These are phyloP conservation scores for Candida methanosorbosa DNA, from an alignment of 805 yeast species.

Conservation along the genomic window DNA sequence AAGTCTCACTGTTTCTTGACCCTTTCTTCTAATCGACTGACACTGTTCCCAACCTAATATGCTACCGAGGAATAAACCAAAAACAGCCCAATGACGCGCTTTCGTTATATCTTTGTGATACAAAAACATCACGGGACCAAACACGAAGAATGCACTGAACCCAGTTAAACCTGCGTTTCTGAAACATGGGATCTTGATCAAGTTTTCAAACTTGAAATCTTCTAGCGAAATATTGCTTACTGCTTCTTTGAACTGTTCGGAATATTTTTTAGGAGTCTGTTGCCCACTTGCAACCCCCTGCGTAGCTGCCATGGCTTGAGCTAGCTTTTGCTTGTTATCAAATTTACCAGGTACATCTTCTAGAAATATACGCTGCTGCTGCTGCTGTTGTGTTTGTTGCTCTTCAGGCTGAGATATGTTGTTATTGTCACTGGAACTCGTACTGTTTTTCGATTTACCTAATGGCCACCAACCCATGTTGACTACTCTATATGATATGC, in stretches of 20 bases:
- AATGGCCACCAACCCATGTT: slow-evolving; percentile 11
- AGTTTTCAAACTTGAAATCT: slow-evolving; percentile 44
- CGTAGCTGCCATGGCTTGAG: no score
- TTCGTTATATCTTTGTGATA: slow-evolving; percentile 53
- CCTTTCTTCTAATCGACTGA: slow-evolving; percentile 57
- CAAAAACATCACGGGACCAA: slow-evolving; percentile 57
- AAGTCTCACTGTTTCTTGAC: slow-evolving; percentile 55
- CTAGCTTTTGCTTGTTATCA: no score
- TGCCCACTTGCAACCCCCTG: not conserved
- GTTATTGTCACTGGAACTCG: no score
- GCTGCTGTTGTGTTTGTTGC: slow-evolving; percentile 1
- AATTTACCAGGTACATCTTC: no score
- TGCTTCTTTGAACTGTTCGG: no score
- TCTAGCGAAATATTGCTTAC: no score
- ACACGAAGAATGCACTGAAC: slow-evolving; percentile 60
- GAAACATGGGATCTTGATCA: slow-evolving; percentile 64
- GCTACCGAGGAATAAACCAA: slow-evolving; percentile 72
- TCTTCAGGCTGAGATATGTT: no score
- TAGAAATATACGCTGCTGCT: slow-evolving; percentile 25
- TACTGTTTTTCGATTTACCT: slow-evolving; percentile 2
- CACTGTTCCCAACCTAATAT: slow-evolving; percentile 93
- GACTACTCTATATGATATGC: no score
- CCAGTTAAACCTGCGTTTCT: slow-evolving; percentile 75
- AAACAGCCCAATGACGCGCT: slow-evolving; percentile 76
- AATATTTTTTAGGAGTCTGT: no score